These are phyloP conservation scores for Globisporangium apiculatum DNA, from an alignment of 352 stramenopile species.

Conservation along the genomic window DNA sequence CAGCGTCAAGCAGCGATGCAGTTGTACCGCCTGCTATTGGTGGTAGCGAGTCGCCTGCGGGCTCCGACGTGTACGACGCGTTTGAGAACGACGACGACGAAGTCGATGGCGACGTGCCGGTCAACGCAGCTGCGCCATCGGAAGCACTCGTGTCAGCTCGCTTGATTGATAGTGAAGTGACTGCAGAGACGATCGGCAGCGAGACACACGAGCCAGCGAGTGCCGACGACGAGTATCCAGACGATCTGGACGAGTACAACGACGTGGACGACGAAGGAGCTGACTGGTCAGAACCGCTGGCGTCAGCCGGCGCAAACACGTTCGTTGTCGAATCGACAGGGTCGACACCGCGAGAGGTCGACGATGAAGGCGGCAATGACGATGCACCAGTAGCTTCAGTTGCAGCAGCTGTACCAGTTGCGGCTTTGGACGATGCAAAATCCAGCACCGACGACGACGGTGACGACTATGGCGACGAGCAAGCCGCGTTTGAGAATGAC, in stretches of 20 bases:
- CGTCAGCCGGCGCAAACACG: slow-evolving; percentile 2
- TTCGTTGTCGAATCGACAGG: slow-evolving; percentile 5
- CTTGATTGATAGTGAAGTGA: background rate
- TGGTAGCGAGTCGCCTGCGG: background rate
- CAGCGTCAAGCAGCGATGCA: background rate
- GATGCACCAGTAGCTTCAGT: slow-evolving; percentile 3
- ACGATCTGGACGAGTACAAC: slow-evolving; percentile 37
- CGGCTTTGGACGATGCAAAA: slow-evolving; percentile 8
- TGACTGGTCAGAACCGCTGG: slow-evolving; percentile 1
- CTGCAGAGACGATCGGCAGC: background rate
- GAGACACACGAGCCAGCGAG: background rate
- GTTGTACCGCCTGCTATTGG: background rate
- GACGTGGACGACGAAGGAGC: slow-evolving; percentile 26
- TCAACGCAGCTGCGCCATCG: no score
- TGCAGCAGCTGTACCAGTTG: background rate
- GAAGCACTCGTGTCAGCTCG: no score
- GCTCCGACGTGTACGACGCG: slow-evolving; percentile 7
- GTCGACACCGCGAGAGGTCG: slow-evolving; percentile 21
- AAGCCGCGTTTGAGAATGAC: slow-evolving; percentile 41
- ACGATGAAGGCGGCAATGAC: slow-evolving; percentile 19
- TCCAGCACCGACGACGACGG: slow-evolving; percentile 33
- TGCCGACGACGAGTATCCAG: slow-evolving; percentile 23
- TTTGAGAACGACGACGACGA: slow-evolving; percentile 8
- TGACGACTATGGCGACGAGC: slow-evolving; percentile 31
- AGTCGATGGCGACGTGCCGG: no score